phyloP scores from a whole-genome alignment of 441 rosid genomes.

The Bocquillonia castaneifolia region DNA sequence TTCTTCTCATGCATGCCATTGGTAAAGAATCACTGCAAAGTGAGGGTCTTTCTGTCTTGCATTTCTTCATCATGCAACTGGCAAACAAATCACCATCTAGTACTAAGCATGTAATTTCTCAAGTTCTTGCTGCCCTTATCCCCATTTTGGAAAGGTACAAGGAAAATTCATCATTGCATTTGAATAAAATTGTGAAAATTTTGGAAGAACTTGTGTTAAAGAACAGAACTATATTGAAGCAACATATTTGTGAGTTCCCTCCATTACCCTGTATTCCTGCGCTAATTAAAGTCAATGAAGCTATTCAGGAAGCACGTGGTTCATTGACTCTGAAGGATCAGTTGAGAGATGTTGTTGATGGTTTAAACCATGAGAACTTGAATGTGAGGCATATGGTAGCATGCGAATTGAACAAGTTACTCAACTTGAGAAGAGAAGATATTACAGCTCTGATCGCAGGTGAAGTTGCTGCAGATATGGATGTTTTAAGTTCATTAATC shows the following conservation, averaged over 20 bases:
- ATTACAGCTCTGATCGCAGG: slow-evolving; percentile 71
- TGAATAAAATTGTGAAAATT: slow-evolving; percentile 75
- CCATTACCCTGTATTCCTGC: slow-evolving; percentile 81
- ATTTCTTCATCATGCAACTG: slow-evolving; percentile 72
- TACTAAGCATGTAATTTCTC: slow-evolving; percentile 85
- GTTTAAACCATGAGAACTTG: slow-evolving; percentile 91
- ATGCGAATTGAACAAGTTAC: slow-evolving; percentile 88
- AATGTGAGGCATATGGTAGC: slow-evolving; percentile 98
- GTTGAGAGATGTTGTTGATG: slow-evolving; percentile 67
- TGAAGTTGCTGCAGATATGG: slow-evolving; percentile 83
- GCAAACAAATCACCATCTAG: slow-evolving; percentile 79
- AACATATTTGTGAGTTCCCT: slow-evolving; percentile 91
- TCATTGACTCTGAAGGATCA: slow-evolving; percentile 87
- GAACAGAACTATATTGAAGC: slow-evolving; percentile 74
- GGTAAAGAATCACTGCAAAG: slow-evolving; percentile 80
- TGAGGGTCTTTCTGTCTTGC: slow-evolving; percentile 90
- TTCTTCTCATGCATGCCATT: slow-evolving; percentile 96
- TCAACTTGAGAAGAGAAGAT: slow-evolving; percentile 66
- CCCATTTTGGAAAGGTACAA: slow-evolving; percentile 86
- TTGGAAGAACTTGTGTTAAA: slow-evolving; percentile 89
- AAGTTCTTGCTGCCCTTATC: slow-evolving; percentile 94
- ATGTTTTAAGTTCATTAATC: slow-evolving; percentile 77
- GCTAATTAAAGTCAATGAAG: slow-evolving; percentile 73
- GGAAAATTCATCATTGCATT: slow-evolving; percentile 46
- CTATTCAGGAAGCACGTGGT: slow-evolving; percentile 97